phyloP scores from a whole-genome alignment of 2,329 filamentous ascomycete genomes.

The Fusarium proliferatum region DNA sequence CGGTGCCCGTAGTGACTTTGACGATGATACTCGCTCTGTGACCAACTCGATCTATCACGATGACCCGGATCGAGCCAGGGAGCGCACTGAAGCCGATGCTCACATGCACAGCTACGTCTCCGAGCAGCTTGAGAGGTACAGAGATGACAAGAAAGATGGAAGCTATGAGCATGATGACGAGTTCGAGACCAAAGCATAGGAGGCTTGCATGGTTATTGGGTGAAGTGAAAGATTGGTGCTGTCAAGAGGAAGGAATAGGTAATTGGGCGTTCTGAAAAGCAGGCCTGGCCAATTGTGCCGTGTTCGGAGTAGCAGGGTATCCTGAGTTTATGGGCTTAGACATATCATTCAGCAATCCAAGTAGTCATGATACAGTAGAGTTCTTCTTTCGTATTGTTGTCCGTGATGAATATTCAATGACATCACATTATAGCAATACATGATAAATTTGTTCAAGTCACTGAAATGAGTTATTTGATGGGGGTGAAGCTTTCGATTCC shows the following conservation, averaged over 20 bases:
- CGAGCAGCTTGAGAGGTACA: slow-evolving; percentile 81
- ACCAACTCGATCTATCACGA: slow-evolving; percentile 49
- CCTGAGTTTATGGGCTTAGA: slow-evolving; percentile 23
- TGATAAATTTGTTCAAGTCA: background rate
- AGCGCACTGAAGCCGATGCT: slow-evolving; percentile 68
- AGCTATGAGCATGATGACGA: slow-evolving; percentile 56
- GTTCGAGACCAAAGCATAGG: slow-evolving; percentile 56
- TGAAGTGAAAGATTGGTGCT: slow-evolving; percentile 4
- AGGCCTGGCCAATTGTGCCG: slow-evolving; percentile 12
- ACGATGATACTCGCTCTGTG: slow-evolving; percentile 52
- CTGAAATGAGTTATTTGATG: background rate
- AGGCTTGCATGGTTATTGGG: slow-evolving; percentile 3
- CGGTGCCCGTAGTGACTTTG: slow-evolving; percentile 83
- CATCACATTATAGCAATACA: background rate
- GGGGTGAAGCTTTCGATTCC: background rate
- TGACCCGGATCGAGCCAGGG: slow-evolving; percentile 58
- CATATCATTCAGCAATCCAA: slow-evolving; percentile 24
- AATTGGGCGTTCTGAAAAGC: slow-evolving; percentile 34
- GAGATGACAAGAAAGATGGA: slow-evolving; percentile 43
- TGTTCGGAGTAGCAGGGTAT: slow-evolving; percentile 3
- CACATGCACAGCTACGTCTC: slow-evolving; percentile 86
- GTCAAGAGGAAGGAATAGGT: slow-evolving; percentile 18
- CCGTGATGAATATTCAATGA: background rate
- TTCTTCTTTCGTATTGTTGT: background rate
- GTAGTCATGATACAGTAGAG: slow-evolving; percentile 12